Conservation (phyloP, 1,284 basidiomycete genomes). For the Boletus calvinii region DNA sequence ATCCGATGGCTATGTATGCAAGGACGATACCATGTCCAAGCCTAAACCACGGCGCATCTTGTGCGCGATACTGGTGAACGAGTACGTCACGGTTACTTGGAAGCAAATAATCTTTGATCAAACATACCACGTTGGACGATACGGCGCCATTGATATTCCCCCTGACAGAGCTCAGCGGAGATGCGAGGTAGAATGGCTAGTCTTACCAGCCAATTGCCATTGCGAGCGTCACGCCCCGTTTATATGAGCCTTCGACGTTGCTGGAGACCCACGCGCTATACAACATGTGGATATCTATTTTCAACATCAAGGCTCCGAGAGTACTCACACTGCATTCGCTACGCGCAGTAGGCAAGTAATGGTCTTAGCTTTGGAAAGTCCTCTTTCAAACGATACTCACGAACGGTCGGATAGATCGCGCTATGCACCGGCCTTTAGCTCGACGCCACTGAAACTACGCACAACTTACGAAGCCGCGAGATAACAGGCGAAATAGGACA, state of each 20-base stretch:
- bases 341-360: neutral
- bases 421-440: slow-evolving; percentile 25
- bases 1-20: slow-evolving; percentile 48
- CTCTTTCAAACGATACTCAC: slow-evolving; percentile 31
- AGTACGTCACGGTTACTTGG: neutral
- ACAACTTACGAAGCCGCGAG: slow-evolving; percentile 46
- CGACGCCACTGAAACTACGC: neutral
- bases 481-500: slow-evolving; percentile 47
- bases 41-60: slow-evolving; percentile 46
- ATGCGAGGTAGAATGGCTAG: neutral
- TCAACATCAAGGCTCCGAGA: neutral
- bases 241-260: slow-evolving; percentile 49
- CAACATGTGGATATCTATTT: neutral
- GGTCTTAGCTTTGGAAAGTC: slow-evolving; percentile 7
- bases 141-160: slow-evolving; percentile 49
- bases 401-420: slow-evolving; percentile 48
- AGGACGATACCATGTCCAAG: slow-evolving; percentile 53
- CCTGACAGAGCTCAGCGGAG: slow-evolving; percentile 21
- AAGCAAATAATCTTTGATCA: slow-evolving; percentile 23
- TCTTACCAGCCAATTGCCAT: slow-evolving; percentile 37
- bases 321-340: slow-evolving; percentile 50
- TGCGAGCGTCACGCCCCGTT: slow-evolving; percentile 42
- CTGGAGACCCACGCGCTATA: slow-evolving; percentile 49
- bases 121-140: slow-evolving; percentile 43
- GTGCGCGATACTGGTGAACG: slow-evolving; percentile 34